Conservation (phyloP, 2,329 filamentous ascomycete genomes). For the Fusarium buxicola region DNA sequence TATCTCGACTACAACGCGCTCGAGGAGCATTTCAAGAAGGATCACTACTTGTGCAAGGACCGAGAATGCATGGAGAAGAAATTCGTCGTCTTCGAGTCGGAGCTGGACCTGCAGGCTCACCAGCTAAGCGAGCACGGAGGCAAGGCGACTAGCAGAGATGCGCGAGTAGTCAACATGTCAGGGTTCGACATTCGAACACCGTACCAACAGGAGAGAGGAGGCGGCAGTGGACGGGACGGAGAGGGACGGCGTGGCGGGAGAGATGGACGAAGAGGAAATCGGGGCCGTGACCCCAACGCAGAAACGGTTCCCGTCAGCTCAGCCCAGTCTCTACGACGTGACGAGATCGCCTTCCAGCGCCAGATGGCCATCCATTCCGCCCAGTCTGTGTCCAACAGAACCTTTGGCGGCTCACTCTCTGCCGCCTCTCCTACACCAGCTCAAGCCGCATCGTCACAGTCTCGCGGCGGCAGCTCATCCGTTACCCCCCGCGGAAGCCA, state of each 20-base stretch:
- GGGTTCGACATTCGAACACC: constrained; percentile 82
- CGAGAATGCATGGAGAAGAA: constrained; percentile 95
- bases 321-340: constrained; percentile 82
- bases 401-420: constrained; percentile 87
- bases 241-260: constrained; percentile 65
- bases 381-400: constrained; percentile 81
- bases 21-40: constrained; percentile 86
- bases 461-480: constrained; percentile 39
- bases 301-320: constrained; percentile 82
- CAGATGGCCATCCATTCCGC: constrained; percentile 92
- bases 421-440: constrained; percentile 44
- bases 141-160: constrained; percentile 86
- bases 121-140: constrained; percentile 87
- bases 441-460: constrained; percentile 40
- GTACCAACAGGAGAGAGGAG: constrained; percentile 71
- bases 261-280: constrained; percentile 59
- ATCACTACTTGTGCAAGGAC: constrained; percentile 88
- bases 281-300: constrained; percentile 88
- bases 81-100: constrained; percentile 94
- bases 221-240: constrained; percentile 54
- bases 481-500: constrained; percentile 41
- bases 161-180: constrained; percentile 86
- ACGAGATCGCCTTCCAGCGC: constrained; percentile 90
- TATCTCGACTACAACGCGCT: constrained; percentile 89
- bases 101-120: constrained; percentile 95